Base-by-base conservation (phyloP, 257 asterid species). In the Sherardia arvensis region DNA sequence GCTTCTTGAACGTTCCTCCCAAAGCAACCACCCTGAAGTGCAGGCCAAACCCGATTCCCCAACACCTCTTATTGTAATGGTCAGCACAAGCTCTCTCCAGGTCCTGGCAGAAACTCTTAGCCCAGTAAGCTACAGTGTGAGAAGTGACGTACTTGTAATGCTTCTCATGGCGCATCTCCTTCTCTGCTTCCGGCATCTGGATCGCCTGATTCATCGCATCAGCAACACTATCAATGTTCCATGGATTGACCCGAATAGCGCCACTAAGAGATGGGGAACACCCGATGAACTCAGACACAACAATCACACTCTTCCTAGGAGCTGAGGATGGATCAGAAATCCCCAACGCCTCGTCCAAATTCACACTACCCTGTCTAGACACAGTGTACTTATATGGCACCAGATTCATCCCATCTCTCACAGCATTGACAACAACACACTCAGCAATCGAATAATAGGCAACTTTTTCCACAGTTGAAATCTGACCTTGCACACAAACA, bases 251-350 rank as follows among this genome's bases (percentile, higher is more conserved):
- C 60, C 97, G 74, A 45, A 90, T 85, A 0, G 97, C 97, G 0
- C 97, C 97, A 30, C 97, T 90, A 0, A 90, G 80, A n/a, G 97
- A 90, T 1, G 97, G 97, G 20, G 97, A 90, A 70, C 97, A 90
- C 4, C 97, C 97, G 9, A 90, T 83, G 73, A 90, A 90, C 34
- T 90, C 97, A 0, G 97, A 90, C 3, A 87, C 97, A 51, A 90
- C 76, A 54, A 90, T 83, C n/a, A 90, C 86, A 58, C 97, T 90
- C 68, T 69, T 82, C 69, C 79, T 79, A 4, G 74, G 69, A 5
- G 38, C 26, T 15, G 32, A 55, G 15, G 76, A 17, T 56, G 51
- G 8, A 0, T 61, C 49, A 5, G 61, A 80, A 32, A 66, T 21
- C 20, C 87, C 88, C 29, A 88, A 64, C 6, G 81, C 90, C 78